phyloP scores from a whole-genome alignment of 2,329 filamentous ascomycete species.

The Westerdykella sp. region DNA sequence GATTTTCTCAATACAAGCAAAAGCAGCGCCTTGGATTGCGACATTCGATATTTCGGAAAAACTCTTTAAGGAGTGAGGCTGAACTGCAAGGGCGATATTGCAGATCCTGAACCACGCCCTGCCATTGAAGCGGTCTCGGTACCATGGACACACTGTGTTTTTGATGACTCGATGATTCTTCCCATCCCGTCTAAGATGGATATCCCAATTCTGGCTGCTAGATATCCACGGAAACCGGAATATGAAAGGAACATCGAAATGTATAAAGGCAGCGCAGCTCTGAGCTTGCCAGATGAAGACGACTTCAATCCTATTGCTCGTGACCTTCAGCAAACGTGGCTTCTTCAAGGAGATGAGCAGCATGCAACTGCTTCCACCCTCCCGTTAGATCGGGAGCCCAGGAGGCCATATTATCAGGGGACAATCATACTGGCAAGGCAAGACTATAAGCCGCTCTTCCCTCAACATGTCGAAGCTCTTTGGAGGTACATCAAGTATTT shows the following conservation, averaged over 20 bases:
- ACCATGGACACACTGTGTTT: neutral
- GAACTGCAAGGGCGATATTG: slow-evolving; percentile 6
- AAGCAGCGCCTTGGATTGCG: neutral
- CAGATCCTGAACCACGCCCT: neutral
- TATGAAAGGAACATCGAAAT: too few relatives aligned
- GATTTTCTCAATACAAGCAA: slow-evolving; percentile 4
- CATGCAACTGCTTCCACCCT: neutral
- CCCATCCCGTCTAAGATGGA: neutral
- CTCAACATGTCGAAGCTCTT: neutral
- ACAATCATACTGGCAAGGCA: neutral
- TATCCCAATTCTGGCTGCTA: neutral
- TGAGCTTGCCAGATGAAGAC: slow-evolving; percentile 1
- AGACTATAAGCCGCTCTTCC: neutral
- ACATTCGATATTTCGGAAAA: slow-evolving; percentile 1
- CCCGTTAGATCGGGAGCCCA: neutral
- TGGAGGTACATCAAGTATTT: neutral
- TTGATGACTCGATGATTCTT: neutral
- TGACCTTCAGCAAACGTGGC: too few relatives aligned
- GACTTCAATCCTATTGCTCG: too few relatives aligned
- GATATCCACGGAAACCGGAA: neutral
- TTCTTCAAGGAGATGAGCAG: too few relatives aligned
- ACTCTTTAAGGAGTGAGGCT: slow-evolving; percentile 6
- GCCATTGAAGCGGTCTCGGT: slow-evolving; percentile 2
- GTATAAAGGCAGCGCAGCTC: too few relatives aligned
- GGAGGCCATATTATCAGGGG: neutral